These are phyloP conservation scores for Neofusicoccum laricinum DNA, from an alignment of 2,329 filamentous ascomycete species.

Conservation along the genomic window DNA sequence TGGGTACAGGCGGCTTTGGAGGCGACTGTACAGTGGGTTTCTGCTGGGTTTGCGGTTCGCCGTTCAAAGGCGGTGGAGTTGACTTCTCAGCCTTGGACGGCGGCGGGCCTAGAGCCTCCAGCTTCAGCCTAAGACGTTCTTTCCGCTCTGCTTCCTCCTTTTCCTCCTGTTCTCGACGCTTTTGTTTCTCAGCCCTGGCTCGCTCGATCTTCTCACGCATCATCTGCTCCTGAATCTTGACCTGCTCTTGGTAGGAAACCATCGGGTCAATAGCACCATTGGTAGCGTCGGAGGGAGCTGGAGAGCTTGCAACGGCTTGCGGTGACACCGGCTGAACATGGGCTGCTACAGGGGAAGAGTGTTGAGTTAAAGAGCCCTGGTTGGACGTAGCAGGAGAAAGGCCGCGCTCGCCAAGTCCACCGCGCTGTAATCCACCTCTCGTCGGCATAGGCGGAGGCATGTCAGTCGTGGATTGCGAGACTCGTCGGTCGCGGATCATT, in stretches of 20 bases:
- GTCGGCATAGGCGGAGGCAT: conserved; percentile 7
- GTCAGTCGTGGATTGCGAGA: conserved; percentile 11
- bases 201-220: conserved; percentile 70
- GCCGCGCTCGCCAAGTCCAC: conserved; percentile 4
- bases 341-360: conserved; percentile 29
- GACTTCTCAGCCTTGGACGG: conserved; percentile 31
- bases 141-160: conserved; percentile 69
- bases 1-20: conserved; percentile 57
- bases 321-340: conserved; percentile 35
- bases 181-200: conserved; percentile 66
- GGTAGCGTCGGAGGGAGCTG: conserved; percentile 23
- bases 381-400: conserved; percentile 11
- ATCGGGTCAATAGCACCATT: conserved; percentile 33
- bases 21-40: conserved; percentile 32
- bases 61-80: background rate
- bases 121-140: conserved; percentile 69
- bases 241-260: conserved; percentile 56
- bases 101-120: conserved; percentile 66
- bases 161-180: conserved; percentile 61
- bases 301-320: conserved; percentile 31
- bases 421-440: background rate
- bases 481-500: background rate
- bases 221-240: conserved; percentile 63
- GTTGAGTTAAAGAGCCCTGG: conserved; percentile 25
- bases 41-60: conserved; percentile 34